Conservation (phyloP, 352 stramenopile genomes). For the Ophiocytium majus region DNA sequence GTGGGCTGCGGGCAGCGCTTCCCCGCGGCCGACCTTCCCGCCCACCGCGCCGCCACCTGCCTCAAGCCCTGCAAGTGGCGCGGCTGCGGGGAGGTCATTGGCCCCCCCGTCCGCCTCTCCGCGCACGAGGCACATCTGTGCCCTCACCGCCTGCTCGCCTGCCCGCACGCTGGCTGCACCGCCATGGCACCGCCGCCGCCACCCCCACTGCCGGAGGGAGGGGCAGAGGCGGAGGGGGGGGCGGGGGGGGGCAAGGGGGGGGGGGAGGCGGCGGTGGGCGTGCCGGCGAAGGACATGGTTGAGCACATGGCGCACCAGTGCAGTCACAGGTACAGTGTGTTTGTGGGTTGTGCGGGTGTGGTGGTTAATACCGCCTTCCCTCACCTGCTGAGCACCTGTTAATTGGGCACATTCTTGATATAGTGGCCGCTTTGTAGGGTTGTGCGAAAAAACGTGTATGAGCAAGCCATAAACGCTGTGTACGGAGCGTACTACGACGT, state of each 20-base stretch:
- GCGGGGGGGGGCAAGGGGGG: not conserved
- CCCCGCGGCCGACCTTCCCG: conserved; percentile 28
- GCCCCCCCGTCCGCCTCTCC: conserved; percentile 25
- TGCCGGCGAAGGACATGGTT: not conserved
- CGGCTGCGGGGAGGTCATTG: conserved; percentile 46
- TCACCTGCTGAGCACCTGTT: no score
- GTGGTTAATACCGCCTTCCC: no score
- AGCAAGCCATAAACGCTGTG: no score
- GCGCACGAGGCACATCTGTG: conserved; percentile 53
- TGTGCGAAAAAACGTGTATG: no score
- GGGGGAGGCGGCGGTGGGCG: not conserved
- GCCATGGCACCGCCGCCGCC: conserved; percentile 10
- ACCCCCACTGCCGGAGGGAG: not conserved
- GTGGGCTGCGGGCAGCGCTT: conserved; percentile 50
- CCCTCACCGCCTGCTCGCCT: conserved; percentile 35
- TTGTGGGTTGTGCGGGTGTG: no score
- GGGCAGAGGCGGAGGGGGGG: not conserved
- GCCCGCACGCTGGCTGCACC: conserved; percentile 49
- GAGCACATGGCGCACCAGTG: conserved; percentile 1
- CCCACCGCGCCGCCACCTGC: conserved; percentile 47
- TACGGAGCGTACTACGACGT: no score
- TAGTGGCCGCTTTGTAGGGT: no score
- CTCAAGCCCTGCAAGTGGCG: conserved; percentile 37
- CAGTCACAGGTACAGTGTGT: conserved; percentile 23
- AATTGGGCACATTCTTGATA: no score